These are phyloP conservation scores for Boletus edulis DNA, from an alignment of 768 basidiomycete species.

Conservation along the genomic window DNA sequence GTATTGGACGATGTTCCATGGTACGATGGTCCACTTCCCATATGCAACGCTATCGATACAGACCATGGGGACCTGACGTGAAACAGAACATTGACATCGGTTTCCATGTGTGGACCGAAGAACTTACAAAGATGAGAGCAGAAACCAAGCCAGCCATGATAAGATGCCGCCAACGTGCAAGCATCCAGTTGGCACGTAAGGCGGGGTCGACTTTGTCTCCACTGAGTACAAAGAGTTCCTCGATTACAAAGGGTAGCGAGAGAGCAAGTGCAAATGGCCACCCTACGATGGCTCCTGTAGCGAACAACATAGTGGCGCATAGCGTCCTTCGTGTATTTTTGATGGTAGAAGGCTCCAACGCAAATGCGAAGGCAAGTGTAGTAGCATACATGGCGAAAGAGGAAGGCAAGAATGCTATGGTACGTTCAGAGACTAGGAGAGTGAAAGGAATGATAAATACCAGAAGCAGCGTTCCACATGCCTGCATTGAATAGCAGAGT, in stretches of 20 bases:
- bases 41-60: constrained; percentile 85
- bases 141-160: constrained; percentile 53
- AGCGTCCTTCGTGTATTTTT: constrained; percentile 55
- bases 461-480: constrained; percentile 90
- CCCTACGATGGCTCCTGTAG: constrained; percentile 82
- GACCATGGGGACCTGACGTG: constrained; percentile 78
- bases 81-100: neutral
- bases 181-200: constrained; percentile 50
- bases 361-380: constrained; percentile 73
- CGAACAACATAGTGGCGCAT: constrained; percentile 67
- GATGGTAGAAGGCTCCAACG: constrained; percentile 55
- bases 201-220: constrained; percentile 58
- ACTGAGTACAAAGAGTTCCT: constrained; percentile 81
- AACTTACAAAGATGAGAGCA: constrained; percentile 58
- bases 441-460: constrained; percentile 37
- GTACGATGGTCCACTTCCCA: constrained; percentile 71
- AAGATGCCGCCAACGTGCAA: constrained; percentile 59
- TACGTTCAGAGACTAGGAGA: constrained; percentile 11
- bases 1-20: constrained; percentile 93
- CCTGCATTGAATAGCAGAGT: constrained; percentile 83
- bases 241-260: constrained; percentile 84
- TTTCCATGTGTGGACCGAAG: neutral
- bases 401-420: constrained; percentile 86
- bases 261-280: constrained; percentile 96
- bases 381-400: constrained; percentile 93